Evolutionary conservation across 805 yeast genomes (phyloP).

Genomic region (Nadsonia fulvescens): DNA sequence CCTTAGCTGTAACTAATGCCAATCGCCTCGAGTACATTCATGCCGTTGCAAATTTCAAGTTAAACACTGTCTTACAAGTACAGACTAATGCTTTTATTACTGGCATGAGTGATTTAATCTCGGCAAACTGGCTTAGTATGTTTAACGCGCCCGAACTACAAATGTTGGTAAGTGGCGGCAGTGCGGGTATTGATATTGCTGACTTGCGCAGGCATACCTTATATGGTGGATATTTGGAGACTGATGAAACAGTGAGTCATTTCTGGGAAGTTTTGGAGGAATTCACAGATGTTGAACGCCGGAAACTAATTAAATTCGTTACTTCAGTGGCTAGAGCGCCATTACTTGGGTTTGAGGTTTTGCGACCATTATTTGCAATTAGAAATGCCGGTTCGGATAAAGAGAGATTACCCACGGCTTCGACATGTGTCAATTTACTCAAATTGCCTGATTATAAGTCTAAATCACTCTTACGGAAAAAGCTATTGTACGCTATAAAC

Average conservation of each 20-base stretch:
- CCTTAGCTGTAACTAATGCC: constrained; percentile 32
- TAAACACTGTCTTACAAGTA: constrained; percentile 40
- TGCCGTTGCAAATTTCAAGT: constrained; percentile 58
- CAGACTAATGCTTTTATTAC: constrained; percentile 46
- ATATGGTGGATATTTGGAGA: constrained; percentile 31
- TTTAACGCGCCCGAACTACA: constrained; percentile 76
- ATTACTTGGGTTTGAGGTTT: constrained; percentile 59
- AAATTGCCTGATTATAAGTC: constrained; percentile 70
- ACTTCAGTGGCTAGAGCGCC: constrained; percentile 91
- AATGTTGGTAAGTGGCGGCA: constrained; percentile 67
- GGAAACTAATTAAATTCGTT: constrained; percentile 63
- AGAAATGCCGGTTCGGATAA: constrained; percentile 40
- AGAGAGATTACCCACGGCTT: constrained; percentile 67
- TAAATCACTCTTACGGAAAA: constrained; percentile 36
- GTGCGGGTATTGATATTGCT: constrained; percentile 44
- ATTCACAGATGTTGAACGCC: constrained; percentile 41
- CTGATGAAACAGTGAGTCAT: constrained; percentile 38
- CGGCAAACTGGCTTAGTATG: constrained; percentile 62
- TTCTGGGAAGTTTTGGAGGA: constrained; percentile 69
- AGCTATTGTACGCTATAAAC: constrained; percentile 60
- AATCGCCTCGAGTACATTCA: constrained; percentile 63
- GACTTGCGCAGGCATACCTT: constrained; percentile 50
- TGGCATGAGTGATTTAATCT: constrained; percentile 54
- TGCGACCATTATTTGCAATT: constrained; percentile 68
- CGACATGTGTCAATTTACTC: constrained; percentile 81